Evolutionary conservation across 352 stramenopile genomes (phyloP).

Genomic region (Phytophthora sojae): DNA sequence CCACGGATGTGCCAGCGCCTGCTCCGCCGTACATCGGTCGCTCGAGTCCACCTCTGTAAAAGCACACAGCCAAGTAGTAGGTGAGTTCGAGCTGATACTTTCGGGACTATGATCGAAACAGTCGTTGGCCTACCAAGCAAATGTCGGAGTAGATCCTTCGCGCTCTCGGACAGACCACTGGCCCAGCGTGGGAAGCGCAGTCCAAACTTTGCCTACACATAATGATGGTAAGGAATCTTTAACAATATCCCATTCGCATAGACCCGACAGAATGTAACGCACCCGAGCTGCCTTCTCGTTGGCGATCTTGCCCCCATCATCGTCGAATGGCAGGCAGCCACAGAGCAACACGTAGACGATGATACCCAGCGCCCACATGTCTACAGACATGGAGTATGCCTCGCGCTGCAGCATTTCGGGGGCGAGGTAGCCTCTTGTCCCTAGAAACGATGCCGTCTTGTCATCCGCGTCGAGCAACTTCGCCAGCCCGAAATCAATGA

Average conservation of each 20-base stretch:
- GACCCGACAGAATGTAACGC: slow-evolving; percentile 10
- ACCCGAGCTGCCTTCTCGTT: slow-evolving; percentile 82
- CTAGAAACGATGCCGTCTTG: slow-evolving; percentile 86
- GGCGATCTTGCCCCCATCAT: slow-evolving; percentile 92
- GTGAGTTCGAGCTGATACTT: not conserved
- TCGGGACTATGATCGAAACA: not conserved
- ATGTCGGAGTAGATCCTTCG: slow-evolving; percentile 87
- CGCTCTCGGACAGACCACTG: slow-evolving; percentile 81
- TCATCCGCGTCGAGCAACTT: slow-evolving; percentile 93
- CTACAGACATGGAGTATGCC: slow-evolving; percentile 97
- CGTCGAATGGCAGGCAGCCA: slow-evolving; percentile 98
- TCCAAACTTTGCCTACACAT: slow-evolving; percentile 90
- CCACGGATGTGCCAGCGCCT: slow-evolving; percentile 86
- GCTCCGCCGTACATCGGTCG: slow-evolving; percentile 84
- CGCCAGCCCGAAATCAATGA: slow-evolving; percentile 99
- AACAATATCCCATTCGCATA: not conserved
- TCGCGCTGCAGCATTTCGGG: slow-evolving; percentile 98
- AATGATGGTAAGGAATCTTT: not conserved
- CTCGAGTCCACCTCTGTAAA: slow-evolving; percentile 74
- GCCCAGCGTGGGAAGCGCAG: slow-evolving; percentile 96
- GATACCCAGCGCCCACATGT: slow-evolving; percentile 98
- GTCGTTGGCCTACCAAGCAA: slow-evolving; percentile 59
- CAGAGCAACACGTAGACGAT: slow-evolving; percentile 98
- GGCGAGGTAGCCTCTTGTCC: slow-evolving; percentile 95
- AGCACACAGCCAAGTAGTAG: not conserved